Evolutionary conservation across 805 yeast species (phyloP).

Genomic region (Saturnispora zaruensis): DNA sequence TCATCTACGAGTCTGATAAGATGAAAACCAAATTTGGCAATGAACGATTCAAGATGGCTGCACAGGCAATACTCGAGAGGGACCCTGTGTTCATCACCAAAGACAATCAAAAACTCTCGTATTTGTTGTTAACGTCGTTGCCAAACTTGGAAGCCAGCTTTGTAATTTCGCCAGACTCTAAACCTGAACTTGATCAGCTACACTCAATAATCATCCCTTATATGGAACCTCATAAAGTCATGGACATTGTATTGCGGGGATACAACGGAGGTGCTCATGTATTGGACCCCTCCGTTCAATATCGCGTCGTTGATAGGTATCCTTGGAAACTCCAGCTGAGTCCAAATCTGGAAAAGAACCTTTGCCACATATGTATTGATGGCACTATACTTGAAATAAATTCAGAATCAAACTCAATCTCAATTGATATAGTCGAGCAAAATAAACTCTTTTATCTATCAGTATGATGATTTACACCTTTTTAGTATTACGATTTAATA

Average conservation of each 20-base stretch:
- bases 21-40: conserved; percentile 49
- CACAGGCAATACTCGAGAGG: conserved; percentile 38
- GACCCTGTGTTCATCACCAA: conserved; percentile 37
- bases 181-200: conserved; percentile 34
- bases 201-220: conserved; percentile 40
- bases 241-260: conserved; percentile 49
- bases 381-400: conserved; percentile 39
- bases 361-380: conserved; percentile 58
- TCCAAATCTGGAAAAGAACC: conserved; percentile 5
- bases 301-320: conserved; percentile 22
- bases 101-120: conserved; percentile 35
- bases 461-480: background rate
- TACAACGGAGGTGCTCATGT: conserved; percentile 52
- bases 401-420: background rate
- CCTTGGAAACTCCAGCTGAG: conserved; percentile 5
- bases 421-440: conserved; percentile 2
- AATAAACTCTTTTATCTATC: conserved; percentile 3
- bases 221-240: conserved; percentile 27
- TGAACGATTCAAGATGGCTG: conserved; percentile 65
- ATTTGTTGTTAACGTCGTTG: conserved; percentile 50
- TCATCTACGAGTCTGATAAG: conserved; percentile 73
- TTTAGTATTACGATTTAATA: background rate
- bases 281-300: conserved; percentile 38
- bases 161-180: conserved; percentile 52
- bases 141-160: conserved; percentile 52